Conservation (phyloP, 2,329 filamentous ascomycete species). For the Alternaria novae-zelandiae region DNA sequence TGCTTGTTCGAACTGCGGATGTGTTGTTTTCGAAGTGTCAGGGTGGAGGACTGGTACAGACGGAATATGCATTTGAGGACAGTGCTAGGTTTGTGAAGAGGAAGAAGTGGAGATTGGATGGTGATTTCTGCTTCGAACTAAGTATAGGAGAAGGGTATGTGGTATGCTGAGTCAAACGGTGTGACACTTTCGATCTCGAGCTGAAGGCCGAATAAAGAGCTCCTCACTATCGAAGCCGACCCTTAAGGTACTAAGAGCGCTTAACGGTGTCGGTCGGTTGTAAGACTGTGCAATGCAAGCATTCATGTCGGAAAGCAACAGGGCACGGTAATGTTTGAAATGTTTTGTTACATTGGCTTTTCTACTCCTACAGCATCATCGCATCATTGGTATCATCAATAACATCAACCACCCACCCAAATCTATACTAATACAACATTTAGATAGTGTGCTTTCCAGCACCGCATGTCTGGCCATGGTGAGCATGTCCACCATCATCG, state of each 20-base stretch:
- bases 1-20: background rate
- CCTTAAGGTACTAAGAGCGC: background rate
- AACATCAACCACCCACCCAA: background rate
- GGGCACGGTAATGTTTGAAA: background rate
- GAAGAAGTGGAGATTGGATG: background rate
- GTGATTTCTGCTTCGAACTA: background rate
- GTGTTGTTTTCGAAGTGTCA: background rate
- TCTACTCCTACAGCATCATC: background rate
- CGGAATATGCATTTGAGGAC: background rate
- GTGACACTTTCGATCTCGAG: background rate
- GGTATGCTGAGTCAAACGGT: background rate
- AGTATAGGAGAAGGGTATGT: background rate
- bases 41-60: background rate
- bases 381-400: constrained; percentile 1
- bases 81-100: background rate
- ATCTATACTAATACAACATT: background rate
- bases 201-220: background rate
- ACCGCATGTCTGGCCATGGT: constrained; percentile 34
- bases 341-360: background rate
- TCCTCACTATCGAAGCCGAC: background rate
- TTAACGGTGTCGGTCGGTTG: background rate
- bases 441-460: constrained; percentile 26
- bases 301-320: background rate
- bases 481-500: constrained; percentile 35
- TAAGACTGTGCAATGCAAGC: background rate